A percentile compares a stretch with the other conserved stretches of the same genome.
Conservation (phyloP, 208 protist genomes). For the Crithidia acanthocephali region DNA sequence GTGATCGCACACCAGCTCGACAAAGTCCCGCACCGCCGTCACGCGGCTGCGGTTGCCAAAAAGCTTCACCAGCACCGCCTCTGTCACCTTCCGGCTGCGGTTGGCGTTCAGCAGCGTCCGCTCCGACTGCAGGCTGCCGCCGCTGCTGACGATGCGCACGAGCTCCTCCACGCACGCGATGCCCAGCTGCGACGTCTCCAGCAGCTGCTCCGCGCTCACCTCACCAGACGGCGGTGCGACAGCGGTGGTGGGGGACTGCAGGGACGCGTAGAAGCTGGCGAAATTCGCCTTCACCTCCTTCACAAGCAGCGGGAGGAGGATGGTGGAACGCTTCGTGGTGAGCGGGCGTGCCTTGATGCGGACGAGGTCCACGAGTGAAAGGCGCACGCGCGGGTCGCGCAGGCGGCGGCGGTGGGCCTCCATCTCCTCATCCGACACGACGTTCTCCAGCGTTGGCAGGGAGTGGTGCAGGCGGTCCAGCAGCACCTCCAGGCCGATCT, state of each 20-base stretch:
- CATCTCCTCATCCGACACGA: slow-evolving; percentile 76
- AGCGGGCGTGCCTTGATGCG: slow-evolving; percentile 84
- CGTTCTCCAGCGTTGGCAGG: slow-evolving; percentile 84
- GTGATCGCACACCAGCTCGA: slow-evolving; percentile 50
- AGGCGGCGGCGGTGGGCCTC: slow-evolving; percentile 75
- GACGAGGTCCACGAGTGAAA: slow-evolving; percentile 80
- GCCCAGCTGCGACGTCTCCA: slow-evolving; percentile 51
- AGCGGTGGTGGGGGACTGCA: slow-evolving; percentile 14
- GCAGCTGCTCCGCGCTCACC: slow-evolving; percentile 25
- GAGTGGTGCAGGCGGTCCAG: slow-evolving; percentile 90
- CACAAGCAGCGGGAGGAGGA: slow-evolving; percentile 60
- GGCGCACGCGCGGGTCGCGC: slow-evolving; percentile 78
- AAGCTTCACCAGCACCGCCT: slow-evolving; percentile 73
- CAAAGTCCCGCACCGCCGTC: slow-evolving; percentile 59
- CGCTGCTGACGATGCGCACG: slow-evolving; percentile 81
- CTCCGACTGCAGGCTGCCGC: slow-evolving; percentile 87
- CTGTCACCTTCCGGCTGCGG: slow-evolving; percentile 73
- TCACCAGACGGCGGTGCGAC: slow-evolving; percentile 1
- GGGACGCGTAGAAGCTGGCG: slow-evolving; percentile 20
- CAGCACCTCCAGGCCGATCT: slow-evolving; percentile 88
- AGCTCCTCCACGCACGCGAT: slow-evolving; percentile 84
- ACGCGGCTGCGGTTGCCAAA: slow-evolving; percentile 84
- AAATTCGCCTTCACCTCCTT: slow-evolving; percentile 41
- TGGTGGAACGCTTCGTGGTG: slow-evolving; percentile 85
- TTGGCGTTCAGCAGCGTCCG: slow-evolving; percentile 84